phyloP scores from a whole-genome alignment of 2,329 filamentous ascomycete species.

The Colletotrichum lini region DNA sequence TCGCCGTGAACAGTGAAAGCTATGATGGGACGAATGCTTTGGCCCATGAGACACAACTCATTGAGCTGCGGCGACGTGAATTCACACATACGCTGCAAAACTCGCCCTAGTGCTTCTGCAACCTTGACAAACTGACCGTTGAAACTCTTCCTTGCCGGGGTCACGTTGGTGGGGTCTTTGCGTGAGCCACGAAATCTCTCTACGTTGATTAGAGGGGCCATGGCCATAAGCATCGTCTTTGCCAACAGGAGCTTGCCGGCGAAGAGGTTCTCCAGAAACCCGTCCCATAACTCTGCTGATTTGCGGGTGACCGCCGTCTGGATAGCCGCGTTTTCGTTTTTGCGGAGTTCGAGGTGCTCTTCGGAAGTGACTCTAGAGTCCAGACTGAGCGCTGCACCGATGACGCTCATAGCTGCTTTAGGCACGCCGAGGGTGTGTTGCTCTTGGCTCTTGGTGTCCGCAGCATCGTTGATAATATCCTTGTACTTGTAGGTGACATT shows the following conservation, averaged over 20 bases:
- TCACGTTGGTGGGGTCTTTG: constrained; percentile 57
- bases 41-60: constrained; percentile 76
- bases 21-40: constrained; percentile 81
- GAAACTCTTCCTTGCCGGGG: constrained; percentile 74
- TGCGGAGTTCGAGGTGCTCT: constrained; percentile 50
- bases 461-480: constrained; percentile 70
- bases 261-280: constrained; percentile 78
- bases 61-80: constrained; percentile 80
- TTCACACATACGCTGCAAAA: constrained; percentile 84
- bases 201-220: constrained; percentile 78
- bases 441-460: constrained; percentile 50
- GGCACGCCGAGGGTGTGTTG: constrained; percentile 61
- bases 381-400: constrained; percentile 69
- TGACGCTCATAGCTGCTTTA: constrained; percentile 60
- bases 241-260: constrained; percentile 80
- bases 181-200: constrained; percentile 78
- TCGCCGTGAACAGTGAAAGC: constrained; percentile 87
- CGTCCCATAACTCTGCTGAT: constrained; percentile 84
- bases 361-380: constrained; percentile 60
- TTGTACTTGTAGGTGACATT: constrained; percentile 76
- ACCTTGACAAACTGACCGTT: constrained; percentile 77
- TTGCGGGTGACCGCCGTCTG: constrained; percentile 78
- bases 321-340: constrained; percentile 56
- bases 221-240: constrained; percentile 79
- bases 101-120: constrained; percentile 74